Conservation (phyloP, 768 basidiomycete species). For the Agaricus blazei region DNA sequence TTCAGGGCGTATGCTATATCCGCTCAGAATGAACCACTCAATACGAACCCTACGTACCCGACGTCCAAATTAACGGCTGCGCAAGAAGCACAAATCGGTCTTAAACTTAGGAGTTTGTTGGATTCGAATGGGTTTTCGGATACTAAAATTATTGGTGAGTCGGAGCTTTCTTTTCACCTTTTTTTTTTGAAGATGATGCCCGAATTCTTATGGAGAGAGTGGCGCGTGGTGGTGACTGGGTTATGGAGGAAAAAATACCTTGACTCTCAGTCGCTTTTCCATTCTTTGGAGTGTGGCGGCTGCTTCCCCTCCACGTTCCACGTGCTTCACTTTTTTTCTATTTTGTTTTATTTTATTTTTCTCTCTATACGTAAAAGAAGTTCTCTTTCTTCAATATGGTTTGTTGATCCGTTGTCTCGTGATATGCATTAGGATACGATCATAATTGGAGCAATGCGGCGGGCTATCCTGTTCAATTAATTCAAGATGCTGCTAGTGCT, state of each 20-base stretch:
- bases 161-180: not conserved
- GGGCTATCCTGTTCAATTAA: constrained; percentile 53
- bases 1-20: constrained; percentile 56
- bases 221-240: not conserved
- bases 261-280: not conserved
- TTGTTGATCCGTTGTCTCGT: not conserved
- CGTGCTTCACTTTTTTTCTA: not conserved
- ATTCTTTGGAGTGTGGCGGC: not conserved
- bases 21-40: constrained; percentile 48
- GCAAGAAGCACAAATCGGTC: constrained; percentile 52
- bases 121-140: constrained; percentile 51
- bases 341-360: too few species aligned
- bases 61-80: constrained; percentile 43
- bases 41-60: constrained; percentile 59
- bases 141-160: constrained; percentile 53
- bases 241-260: not conserved
- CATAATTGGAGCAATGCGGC: constrained; percentile 67
- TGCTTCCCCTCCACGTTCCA: not conserved
- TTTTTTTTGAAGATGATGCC: too few species aligned
- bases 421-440: constrained; percentile 28
- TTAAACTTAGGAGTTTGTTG: constrained; percentile 47
- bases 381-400: not conserved
- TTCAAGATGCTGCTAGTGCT: constrained; percentile 48
- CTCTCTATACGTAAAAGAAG: constrained; percentile 1
- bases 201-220: too few species aligned